Evolutionary conservation across 208 protist genomes (phyloP).

Genomic region (Acanthamoeba polyphaga): DNA sequence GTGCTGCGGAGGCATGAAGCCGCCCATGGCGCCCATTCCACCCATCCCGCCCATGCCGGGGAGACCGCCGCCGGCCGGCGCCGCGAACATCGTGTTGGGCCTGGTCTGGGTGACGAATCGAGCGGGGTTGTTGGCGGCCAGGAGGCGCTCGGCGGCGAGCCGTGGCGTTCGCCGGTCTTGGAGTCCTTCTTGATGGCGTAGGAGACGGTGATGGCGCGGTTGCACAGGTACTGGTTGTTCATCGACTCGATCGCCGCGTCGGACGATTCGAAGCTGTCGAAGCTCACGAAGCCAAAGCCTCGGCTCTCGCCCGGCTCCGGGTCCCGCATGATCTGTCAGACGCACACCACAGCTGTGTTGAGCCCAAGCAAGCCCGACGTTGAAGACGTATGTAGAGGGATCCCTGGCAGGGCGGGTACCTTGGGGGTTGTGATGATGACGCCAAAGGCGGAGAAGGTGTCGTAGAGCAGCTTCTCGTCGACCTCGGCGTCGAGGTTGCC

Average conservation of each 20-base stretch:
- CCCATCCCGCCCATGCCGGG: not conserved
- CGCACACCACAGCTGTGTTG: not conserved
- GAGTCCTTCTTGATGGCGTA: conserved; percentile 95
- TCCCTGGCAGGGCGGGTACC: not conserved
- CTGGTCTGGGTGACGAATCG: conserved; percentile 41
- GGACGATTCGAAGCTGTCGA: conserved; percentile 93
- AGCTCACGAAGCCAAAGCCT: conserved; percentile 95
- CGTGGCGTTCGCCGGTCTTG: conserved; percentile 91
- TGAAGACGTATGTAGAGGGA: not conserved
- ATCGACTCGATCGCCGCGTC: conserved; percentile 93
- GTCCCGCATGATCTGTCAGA: conserved; percentile 92
- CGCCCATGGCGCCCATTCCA: not conserved
- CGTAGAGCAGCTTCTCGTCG: conserved; percentile 93
- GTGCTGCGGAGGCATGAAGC: not conserved
- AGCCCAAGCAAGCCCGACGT: not conserved
- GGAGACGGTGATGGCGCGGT: conserved; percentile 90
- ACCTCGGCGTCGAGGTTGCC: conserved; percentile 94
- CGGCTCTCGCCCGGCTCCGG: conserved; percentile 87
- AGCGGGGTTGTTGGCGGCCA: conserved; percentile 84
- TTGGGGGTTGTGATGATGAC: conserved; percentile 88
- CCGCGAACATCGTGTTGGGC: conserved; percentile 79
- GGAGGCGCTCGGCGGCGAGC: conserved; percentile 85
- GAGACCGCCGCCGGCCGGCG: not conserved
- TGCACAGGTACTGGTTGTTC: conserved; percentile 91
- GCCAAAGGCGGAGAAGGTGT: conserved; percentile 94